These are phyloP conservation scores for Pseudofabraea citricarpa DNA, from an alignment of 2,329 filamentous ascomycete species.

Conservation along the genomic window DNA sequence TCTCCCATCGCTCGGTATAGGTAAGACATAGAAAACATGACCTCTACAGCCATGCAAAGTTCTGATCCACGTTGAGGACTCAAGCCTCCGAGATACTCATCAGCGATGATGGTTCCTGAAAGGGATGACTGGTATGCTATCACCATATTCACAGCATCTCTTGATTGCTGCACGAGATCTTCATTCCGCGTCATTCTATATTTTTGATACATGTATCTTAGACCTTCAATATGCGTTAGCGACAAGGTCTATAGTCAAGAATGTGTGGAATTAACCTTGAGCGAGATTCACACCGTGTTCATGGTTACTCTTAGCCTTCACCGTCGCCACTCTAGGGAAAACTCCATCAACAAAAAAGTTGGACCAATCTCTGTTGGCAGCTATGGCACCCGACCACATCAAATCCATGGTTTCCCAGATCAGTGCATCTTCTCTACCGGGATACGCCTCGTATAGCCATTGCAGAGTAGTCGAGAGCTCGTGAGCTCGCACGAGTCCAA, in stretches of 20 bases:
- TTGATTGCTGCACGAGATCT: neutral
- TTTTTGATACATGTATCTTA: neutral
- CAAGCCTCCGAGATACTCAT: constrained; percentile 24
- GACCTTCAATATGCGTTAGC: neutral
- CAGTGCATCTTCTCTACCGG: constrained; percentile 10
- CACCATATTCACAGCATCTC: neutral
- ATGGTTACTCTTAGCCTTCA: neutral
- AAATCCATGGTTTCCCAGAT: constrained; percentile 25
- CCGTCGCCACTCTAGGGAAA: constrained; percentile 7
- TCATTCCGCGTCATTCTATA: neutral
- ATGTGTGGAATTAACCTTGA: constrained; percentile 4
- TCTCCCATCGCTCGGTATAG: constrained; percentile 27
- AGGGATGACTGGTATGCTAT: neutral
- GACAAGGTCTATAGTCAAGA: neutral
- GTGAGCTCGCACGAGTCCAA: constrained; percentile 32
- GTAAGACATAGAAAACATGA: constrained; percentile 27
- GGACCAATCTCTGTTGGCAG: constrained; percentile 12
- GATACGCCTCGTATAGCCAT: constrained; percentile 26
- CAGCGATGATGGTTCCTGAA: constrained; percentile 35
- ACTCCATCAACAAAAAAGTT: constrained; percentile 13
- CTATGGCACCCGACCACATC: constrained; percentile 9
- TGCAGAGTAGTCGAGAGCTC: constrained; percentile 35
- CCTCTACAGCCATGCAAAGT: constrained; percentile 30
- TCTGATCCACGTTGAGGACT: constrained; percentile 10
- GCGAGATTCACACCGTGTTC: constrained; percentile 17